Evolutionary conservation across 2,329 filamentous ascomycete genomes (phyloP).

Genomic region (Talaromyces funiculosus): DNA sequence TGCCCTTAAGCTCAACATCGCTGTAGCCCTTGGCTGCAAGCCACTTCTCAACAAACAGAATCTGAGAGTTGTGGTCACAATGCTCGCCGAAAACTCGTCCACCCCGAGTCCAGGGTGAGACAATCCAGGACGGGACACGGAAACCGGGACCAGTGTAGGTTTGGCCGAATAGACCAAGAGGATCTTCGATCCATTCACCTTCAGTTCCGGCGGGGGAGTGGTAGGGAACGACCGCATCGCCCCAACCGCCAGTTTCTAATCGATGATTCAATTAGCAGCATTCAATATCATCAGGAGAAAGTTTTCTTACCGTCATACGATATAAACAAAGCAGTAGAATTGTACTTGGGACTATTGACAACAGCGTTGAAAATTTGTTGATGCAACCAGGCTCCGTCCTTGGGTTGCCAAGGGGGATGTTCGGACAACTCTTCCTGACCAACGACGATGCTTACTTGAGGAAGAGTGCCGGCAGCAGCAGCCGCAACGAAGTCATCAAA

Average conservation of each 20-base stretch:
- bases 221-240: conserved; percentile 51
- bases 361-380: conserved; percentile 49
- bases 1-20: conserved; percentile 34
- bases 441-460: conserved; percentile 48
- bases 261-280: not conserved
- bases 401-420: conserved; percentile 49
- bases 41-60: conserved; percentile 51
- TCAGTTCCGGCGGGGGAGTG: conserved; percentile 45
- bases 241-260: conserved; percentile 51
- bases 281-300: not conserved
- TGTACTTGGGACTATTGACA: conserved; percentile 46
- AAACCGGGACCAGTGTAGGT: conserved; percentile 44
- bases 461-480: conserved; percentile 48
- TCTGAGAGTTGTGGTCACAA: conserved; percentile 52
- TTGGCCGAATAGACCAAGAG: conserved; percentile 37
- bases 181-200: conserved; percentile 51
- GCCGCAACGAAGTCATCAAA: conserved; percentile 47
- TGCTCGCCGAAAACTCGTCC: conserved; percentile 52
- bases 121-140: conserved; percentile 51
- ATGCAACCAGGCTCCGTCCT: conserved; percentile 52
- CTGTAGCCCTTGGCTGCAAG: conserved; percentile 39
- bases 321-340: conserved; percentile 38
- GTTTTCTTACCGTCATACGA: conserved; percentile 36
- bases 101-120: conserved; percentile 52
- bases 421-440: conserved; percentile 49